Conservation (phyloP, 257 asterid species). For the Marsdenia floribunda region DNA sequence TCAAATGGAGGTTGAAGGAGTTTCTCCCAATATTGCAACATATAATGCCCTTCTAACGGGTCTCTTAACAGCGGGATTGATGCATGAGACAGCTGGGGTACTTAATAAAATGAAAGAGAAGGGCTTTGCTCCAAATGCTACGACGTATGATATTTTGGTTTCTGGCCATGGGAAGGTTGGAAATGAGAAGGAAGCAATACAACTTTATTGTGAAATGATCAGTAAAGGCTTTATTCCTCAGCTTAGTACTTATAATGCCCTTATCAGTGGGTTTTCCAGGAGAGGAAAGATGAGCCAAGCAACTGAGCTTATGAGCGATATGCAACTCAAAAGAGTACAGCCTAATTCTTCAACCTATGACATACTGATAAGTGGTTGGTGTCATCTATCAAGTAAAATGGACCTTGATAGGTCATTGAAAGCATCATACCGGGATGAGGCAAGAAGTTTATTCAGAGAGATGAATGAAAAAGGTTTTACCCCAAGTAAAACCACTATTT, state of each 20-base stretch:
- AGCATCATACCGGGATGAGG: slow-evolving; percentile 52
- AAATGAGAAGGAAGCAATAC: slow-evolving; percentile 68
- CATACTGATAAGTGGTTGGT: slow-evolving; percentile 80
- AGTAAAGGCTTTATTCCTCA: slow-evolving; percentile 73
- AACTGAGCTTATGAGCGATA: slow-evolving; percentile 76
- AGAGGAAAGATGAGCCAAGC: slow-evolving; percentile 87
- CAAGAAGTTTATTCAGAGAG: slow-evolving; percentile 55
- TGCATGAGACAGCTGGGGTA: slow-evolving; percentile 42
- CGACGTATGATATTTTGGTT: slow-evolving; percentile 61
- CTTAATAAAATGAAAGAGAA: slow-evolving; percentile 54
- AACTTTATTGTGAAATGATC: slow-evolving; percentile 87
- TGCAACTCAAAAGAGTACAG: slow-evolving; percentile 58
- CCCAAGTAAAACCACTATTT: slow-evolving; percentile 62
- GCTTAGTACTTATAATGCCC: slow-evolving; percentile 65
- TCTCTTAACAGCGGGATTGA: slow-evolving; percentile 43
- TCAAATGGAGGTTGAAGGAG: slow-evolving; percentile 58
- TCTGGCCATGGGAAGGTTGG: slow-evolving; percentile 71
- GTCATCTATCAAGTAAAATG: slow-evolving; percentile 41
- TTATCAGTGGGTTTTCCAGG: slow-evolving; percentile 65
- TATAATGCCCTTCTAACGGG: slow-evolving; percentile 72
- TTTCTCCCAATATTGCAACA: slow-evolving; percentile 61
- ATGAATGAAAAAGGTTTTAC: slow-evolving; percentile 63
- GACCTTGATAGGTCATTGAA: slow-evolving; percentile 41
- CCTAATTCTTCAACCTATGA: slow-evolving; percentile 82
- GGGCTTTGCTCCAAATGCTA: slow-evolving; percentile 53